A percentile compares a stretch with the other conserved stretches of the same genome.
Evolutionary conservation across 306 rosid genomes (phyloP).

Genomic region (Arachis stenosperma): DNA sequence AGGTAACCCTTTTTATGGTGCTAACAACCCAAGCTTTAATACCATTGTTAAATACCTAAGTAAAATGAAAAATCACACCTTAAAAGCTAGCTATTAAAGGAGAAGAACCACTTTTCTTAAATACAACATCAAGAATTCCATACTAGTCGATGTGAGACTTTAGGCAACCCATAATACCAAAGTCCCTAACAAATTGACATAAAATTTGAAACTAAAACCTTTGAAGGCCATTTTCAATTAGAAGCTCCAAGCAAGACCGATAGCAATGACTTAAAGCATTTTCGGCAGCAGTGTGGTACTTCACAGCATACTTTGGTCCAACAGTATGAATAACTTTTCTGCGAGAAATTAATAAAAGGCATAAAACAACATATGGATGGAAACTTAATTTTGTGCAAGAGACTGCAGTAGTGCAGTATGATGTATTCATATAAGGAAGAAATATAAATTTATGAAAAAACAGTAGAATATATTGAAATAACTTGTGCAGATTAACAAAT

Average conservation of each 20-base stretch:
- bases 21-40: no score
- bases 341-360: constrained; percentile 40
- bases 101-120: no score
- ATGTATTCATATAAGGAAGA: constrained; percentile 26
- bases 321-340: constrained; percentile 97
- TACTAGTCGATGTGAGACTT: no score
- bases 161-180: no score
- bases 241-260: constrained; percentile 96
- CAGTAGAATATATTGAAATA: constrained; percentile 20
- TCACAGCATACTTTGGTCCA: constrained; percentile 96
- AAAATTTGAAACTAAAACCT: constrained; percentile 59
- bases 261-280: constrained; percentile 98
- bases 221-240: constrained; percentile 79
- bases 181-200: not conserved
- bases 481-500: constrained; percentile 29
- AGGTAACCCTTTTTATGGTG: no score
- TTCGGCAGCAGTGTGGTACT: constrained; percentile 99
- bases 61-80: no score
- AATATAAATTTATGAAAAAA: constrained; percentile 20
- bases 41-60: no score
- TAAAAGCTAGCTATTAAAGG: no score
- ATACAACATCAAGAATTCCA: no score
- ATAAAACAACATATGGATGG: constrained; percentile 29
- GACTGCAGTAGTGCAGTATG: not conserved
- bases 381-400: constrained; percentile 31